Conservation (phyloP, 1,284 basidiomycete genomes). For the Ganoderma sinense region DNA sequence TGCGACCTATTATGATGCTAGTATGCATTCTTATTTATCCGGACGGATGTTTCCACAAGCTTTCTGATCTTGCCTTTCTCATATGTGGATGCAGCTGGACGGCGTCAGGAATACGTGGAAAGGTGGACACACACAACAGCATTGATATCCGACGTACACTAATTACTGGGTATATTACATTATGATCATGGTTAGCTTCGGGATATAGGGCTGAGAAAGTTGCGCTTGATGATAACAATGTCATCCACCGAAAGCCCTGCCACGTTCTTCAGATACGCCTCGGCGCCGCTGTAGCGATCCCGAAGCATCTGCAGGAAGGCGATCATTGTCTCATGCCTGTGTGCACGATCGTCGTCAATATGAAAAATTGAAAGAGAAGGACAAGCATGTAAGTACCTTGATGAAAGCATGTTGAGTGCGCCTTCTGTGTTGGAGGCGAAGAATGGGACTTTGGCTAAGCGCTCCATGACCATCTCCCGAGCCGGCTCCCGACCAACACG, state of each 20-base stretch:
- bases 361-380: background rate
- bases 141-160: conserved; percentile 18
- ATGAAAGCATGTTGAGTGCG: conserved; percentile 80
- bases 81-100: background rate
- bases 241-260: conserved; percentile 66
- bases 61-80: background rate
- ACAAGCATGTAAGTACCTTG: conserved; percentile 53
- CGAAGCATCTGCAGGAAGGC: conserved; percentile 68
- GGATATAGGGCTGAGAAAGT: conserved; percentile 53
- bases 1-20: background rate
- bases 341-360: background rate
- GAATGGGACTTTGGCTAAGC: conserved; percentile 70
- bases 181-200: conserved; percentile 7
- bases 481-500: conserved; percentile 79
- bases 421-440: conserved; percentile 76
- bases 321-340: conserved; percentile 74
- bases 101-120: background rate
- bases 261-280: conserved; percentile 63
- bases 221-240: conserved; percentile 62
- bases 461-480: conserved; percentile 69
- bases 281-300: conserved; percentile 71
- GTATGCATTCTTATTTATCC: conserved; percentile 9
- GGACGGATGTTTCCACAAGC: background rate
- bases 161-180: conserved; percentile 19
- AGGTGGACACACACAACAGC: conserved; percentile 15